A percentile compares a stretch with the other conserved stretches of the same genome.
Conservation (phyloP, 1,284 basidiomycete species). For the Trichosporon sp. region DNA sequence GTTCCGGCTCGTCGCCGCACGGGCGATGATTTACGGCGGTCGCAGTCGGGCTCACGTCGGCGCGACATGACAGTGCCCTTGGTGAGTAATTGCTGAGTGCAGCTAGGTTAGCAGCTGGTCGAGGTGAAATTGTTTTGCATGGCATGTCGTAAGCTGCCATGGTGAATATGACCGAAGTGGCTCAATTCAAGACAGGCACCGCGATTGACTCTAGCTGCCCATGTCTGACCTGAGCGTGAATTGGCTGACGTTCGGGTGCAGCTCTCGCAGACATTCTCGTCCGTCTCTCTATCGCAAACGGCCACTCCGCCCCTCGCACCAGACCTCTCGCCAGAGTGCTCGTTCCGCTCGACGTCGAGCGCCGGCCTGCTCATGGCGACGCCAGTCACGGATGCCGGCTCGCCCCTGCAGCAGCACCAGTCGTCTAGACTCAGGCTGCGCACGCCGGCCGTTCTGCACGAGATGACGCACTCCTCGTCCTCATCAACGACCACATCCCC, state of each 20-base stretch:
- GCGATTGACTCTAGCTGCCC: background rate
- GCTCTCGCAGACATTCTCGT: conserved; percentile 38
- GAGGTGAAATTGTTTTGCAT: conserved; percentile 1
- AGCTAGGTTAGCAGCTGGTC: too few relatives aligned
- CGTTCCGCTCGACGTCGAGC: conserved; percentile 13
- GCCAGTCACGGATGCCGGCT: conserved; percentile 7
- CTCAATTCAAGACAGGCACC: background rate
- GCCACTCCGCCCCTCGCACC: conserved; percentile 16
- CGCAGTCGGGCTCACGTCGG: conserved; percentile 14
- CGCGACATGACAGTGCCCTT: conserved; percentile 41
- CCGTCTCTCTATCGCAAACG: conserved; percentile 33
- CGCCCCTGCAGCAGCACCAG: conserved; percentile 14
- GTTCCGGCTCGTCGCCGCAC: background rate
- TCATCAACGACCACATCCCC: conserved; percentile 29
- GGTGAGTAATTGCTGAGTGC: conserved; percentile 28
- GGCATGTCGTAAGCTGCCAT: background rate
- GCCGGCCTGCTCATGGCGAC: conserved; percentile 9
- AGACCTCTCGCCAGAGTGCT: conserved; percentile 7
- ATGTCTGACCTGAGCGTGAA: background rate
- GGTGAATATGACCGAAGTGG: background rate
- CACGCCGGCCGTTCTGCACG: conserved; percentile 11
- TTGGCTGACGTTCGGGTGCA: conserved; percentile 13
- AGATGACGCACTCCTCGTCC: conserved; percentile 25
- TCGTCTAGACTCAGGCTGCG: conserved; percentile 3
- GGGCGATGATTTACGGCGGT: background rate